Evolutionary conservation across 1,284 basidiomycete genomes (phyloP).

Genomic region (Puccinia brachypodii): DNA sequence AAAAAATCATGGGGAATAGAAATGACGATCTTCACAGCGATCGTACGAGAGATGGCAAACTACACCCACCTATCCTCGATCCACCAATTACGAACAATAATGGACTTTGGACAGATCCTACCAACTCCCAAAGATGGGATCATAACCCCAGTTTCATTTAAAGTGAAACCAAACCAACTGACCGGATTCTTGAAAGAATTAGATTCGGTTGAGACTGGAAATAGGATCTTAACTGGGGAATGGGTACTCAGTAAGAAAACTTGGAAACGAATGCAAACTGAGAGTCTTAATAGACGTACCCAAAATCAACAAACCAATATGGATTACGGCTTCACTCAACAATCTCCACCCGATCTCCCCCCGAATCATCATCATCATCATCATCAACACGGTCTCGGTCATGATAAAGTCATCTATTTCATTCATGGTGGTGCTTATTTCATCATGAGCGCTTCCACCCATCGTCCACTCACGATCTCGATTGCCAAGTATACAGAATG

Average conservation of each 20-base stretch:
- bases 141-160: conserved; percentile 91
- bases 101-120: conserved; percentile 62
- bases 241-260: conserved; percentile 92
- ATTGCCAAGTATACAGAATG: conserved; percentile 86
- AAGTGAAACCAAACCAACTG: conserved; percentile 70
- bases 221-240: conserved; percentile 82
- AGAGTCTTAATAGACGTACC: conserved; percentile 62
- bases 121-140: conserved; percentile 90
- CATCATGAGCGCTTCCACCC: conserved; percentile 88
- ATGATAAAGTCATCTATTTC: conserved; percentile 74
- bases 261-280: conserved; percentile 81
- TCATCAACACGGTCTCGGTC: conserved; percentile 29
- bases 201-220: conserved; percentile 72
- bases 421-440: conserved; percentile 96
- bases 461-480: conserved; percentile 86
- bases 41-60: conserved; percentile 80
- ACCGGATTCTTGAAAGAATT: conserved; percentile 74
- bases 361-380: neutral
- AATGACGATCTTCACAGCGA: conserved; percentile 61
- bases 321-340: neutral
- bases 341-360: neutral
- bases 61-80: conserved; percentile 85
- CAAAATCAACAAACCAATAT: neutral
- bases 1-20: conserved; percentile 59
- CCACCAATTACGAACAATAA: conserved; percentile 56